Conservation (phyloP, 2,329 filamentous ascomycete genomes). For the Fusarium acutatum region DNA sequence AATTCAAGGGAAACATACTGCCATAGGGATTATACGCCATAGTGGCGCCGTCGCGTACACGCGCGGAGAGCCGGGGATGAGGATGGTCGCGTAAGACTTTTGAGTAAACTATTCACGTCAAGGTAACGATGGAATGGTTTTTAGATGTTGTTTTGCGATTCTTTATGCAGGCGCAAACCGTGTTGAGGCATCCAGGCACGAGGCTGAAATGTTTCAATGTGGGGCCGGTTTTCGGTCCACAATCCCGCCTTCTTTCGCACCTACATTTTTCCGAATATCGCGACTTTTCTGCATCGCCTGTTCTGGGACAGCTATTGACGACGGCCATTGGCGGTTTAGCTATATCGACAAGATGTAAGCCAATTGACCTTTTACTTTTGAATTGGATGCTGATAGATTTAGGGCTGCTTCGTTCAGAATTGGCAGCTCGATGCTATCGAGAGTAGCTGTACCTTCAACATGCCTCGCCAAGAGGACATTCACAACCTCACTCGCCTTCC, state of each 20-base stretch:
- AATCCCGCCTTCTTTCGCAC: conserved; percentile 36
- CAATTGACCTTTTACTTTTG: rapidly evolving
- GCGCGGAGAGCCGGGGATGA: neutral
- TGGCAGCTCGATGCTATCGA: conserved; percentile 45
- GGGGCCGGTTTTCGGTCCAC: conserved; percentile 28
- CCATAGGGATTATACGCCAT: conserved; percentile 72
- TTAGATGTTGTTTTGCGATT: neutral
- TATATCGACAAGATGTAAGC: conserved; percentile 35
- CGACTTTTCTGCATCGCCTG: conserved; percentile 38
- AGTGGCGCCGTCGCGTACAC: conserved; percentile 22
- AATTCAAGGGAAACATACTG: conserved; percentile 48
- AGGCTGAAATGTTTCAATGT: conserved; percentile 42
- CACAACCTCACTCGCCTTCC: conserved; percentile 45
- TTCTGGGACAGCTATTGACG: conserved; percentile 21
- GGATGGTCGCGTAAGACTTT: neutral
- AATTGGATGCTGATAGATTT: neutral
- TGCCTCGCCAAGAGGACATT: conserved; percentile 41
- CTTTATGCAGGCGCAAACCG: conserved; percentile 24
- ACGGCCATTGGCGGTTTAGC: conserved; percentile 29
- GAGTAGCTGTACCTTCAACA: conserved; percentile 37
- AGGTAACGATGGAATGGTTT: neutral
- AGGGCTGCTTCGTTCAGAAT: conserved; percentile 43
- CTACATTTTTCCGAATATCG: conserved; percentile 44
- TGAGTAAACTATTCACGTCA: neutral
- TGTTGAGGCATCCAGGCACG: conserved; percentile 33